Percentiles rank a stretch among this genome's conserved stretches.
Evolutionary conservation across 225 moss, liverwort and hornwort genomes (phyloP).

Genomic region (Takakia lepidozioides): DNA sequence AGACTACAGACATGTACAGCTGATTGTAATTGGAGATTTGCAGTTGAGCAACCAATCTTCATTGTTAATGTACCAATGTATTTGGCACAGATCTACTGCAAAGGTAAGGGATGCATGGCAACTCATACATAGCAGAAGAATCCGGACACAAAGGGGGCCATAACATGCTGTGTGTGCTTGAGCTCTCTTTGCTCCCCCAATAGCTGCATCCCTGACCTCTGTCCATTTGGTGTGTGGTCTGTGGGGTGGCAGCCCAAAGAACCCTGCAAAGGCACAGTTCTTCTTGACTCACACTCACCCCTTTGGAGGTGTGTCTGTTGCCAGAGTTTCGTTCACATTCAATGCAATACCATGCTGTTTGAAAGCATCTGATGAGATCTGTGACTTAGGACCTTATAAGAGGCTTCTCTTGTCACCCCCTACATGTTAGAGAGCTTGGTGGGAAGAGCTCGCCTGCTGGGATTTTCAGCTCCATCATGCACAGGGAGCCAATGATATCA

Average conservation of each 20-base stretch:
- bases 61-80: too few relatives aligned
- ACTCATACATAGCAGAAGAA: slow-evolving; percentile 47
- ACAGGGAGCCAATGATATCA: slow-evolving; percentile 34
- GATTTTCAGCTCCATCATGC: slow-evolving; percentile 29
- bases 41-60: too few relatives aligned
- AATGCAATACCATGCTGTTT: slow-evolving; percentile 35
- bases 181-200: slow-evolving; percentile 38
- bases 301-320: slow-evolving; percentile 57
- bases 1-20: too few relatives aligned
- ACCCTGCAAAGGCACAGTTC: slow-evolving; percentile 42
- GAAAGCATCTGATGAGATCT: slow-evolving; percentile 19
- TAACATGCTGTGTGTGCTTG: slow-evolving; percentile 41
- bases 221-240: slow-evolving; percentile 39
- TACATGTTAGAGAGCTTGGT: slow-evolving; percentile 28
- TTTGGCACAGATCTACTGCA: slow-evolving; percentile 8
- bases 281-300: slow-evolving; percentile 33
- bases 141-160: slow-evolving; percentile 33
- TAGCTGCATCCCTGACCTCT: slow-evolving; percentile 23
- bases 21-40: too few relatives aligned
- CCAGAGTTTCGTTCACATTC: slow-evolving; percentile 46
- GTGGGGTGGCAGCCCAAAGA: slow-evolving; percentile 48
- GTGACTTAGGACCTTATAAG: slow-evolving; percentile 36
- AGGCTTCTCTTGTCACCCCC: slow-evolving; percentile 32
- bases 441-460: slow-evolving; percentile 10
- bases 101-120: slow-evolving; percentile 25